Percentiles rank a stretch among this genome's conserved stretches.
Conservation (phyloP, 2,329 filamentous ascomycete species). For the Peltaster fructicola region DNA sequence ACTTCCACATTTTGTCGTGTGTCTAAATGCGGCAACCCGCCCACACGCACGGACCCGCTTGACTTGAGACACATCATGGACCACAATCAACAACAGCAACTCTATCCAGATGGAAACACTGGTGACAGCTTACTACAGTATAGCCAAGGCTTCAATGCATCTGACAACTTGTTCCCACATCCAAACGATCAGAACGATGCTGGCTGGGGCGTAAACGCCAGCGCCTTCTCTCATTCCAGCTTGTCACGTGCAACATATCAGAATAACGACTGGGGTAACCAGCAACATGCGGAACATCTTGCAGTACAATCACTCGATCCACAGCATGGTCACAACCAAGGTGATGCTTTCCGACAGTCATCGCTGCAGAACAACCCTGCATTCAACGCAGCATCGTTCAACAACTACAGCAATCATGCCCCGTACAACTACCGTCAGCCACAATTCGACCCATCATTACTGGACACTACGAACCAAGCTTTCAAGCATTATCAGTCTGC, state of each 20-base stretch:
- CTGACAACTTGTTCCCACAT: constrained; percentile 15
- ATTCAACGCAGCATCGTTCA: no score
- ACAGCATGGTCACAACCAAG: no score
- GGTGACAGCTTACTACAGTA: no score
- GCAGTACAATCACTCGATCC: constrained; percentile 7
- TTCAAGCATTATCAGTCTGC: constrained; percentile 7
- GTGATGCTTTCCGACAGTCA: no score
- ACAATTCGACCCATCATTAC: constrained; percentile 11
- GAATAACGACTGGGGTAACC: constrained; percentile 7
- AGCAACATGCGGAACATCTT: constrained; percentile 12
- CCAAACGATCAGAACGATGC: constrained; percentile 13
- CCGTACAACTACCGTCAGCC: constrained; percentile 10
- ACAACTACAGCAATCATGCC: constrained; percentile 8
- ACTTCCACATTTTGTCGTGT: no score
- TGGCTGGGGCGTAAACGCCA: constrained; percentile 17
- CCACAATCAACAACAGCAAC: no score
- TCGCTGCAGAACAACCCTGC: no score
- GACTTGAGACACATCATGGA: no score
- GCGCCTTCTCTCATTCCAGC: constrained; percentile 7
- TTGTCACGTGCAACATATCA: constrained; percentile 18
- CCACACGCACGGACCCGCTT: no score
- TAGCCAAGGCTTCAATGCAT: constrained; percentile 14
- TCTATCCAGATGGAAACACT: no score
- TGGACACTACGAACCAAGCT: constrained; percentile 6
- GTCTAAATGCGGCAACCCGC: no score